These are phyloP conservation scores for Aspergillus nidulans DNA, from an alignment of 495 filamentous ascomycete species.

Conservation along the genomic window DNA sequence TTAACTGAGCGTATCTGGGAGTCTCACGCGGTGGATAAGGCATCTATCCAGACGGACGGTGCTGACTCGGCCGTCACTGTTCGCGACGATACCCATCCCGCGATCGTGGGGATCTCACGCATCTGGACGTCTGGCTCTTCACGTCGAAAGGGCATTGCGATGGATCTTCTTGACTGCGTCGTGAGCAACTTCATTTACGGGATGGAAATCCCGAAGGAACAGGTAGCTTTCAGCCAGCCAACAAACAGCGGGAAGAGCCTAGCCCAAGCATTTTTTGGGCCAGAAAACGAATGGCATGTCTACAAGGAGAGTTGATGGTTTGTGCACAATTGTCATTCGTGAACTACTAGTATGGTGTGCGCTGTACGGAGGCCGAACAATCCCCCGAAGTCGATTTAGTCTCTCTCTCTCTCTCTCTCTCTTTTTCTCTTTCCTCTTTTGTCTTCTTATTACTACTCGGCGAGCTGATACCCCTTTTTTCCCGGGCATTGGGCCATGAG, in stretches of 20 bases:
- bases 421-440: constrained; percentile 15
- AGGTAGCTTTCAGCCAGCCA: constrained; percentile 71
- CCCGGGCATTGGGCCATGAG: constrained; percentile 17
- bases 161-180: constrained; percentile 58
- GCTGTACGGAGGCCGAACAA: neutral
- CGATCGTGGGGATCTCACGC: constrained; percentile 63
- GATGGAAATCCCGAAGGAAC: constrained; percentile 56
- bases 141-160: constrained; percentile 58
- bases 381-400: neutral
- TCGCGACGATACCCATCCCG: constrained; percentile 38
- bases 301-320: constrained; percentile 38
- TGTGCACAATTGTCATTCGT: neutral
- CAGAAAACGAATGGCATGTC: constrained; percentile 47
- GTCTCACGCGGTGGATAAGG: constrained; percentile 47
- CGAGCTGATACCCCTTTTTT: constrained; percentile 26
- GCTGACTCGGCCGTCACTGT: constrained; percentile 43
- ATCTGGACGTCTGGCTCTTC: constrained; percentile 65
- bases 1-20: constrained; percentile 61
- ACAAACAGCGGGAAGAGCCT: constrained; percentile 62
- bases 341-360: neutral
- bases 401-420: constrained; percentile 4
- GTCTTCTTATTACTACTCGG: constrained; percentile 14
- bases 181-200: constrained; percentile 62
- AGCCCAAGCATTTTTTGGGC: constrained; percentile 60
- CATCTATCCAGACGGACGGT: constrained; percentile 23